Evolutionary conservation across 805 yeast genomes (phyloP), one percentile per base, ranked within the genome.

Genomic region (Metschnikowia gelsemii): DNA sequence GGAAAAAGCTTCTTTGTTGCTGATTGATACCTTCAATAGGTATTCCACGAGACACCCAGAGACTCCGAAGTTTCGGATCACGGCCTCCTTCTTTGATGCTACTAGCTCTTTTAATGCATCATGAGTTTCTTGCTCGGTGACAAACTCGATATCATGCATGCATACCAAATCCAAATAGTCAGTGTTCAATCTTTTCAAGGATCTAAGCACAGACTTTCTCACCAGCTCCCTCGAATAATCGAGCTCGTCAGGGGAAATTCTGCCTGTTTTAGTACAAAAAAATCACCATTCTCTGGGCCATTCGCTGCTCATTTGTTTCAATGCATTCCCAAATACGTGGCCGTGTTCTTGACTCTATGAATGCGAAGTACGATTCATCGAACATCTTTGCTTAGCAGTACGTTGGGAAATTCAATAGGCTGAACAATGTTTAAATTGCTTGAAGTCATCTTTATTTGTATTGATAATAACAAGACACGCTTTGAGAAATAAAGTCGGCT

Each of bases 61-160:
- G 27, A 88, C 64, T 8, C 98, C 97, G 46, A 90, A 73, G 50
- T 80, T 70, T 26, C 61, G 67, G 35, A 87, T 73, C 2, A 75
- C 27, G 0, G 95, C 95, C 49, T 78, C 79, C 4, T 70, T 51
- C 56, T 87, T 85, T 51, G 91, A 63, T 35, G 59, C 61, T 51
- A 67, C 74, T 50, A 88, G 67, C 50, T 80, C 82, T 20, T 59
- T 64, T 38, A 91, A 65, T 0, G 96, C 96, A 19, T 61, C 82
- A 12, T 77, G 53, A 3, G 82, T 76, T 17, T 76, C 75, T 1
- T 59, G 68, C 23, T 74, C 75, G 0, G 73, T 59, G 6, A 80
- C 84, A 62, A 90, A 91, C 59, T 90, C 98, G 35, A 89, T 78
- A 57, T 90, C 98, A 62, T 91, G 98, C 51, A 89, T 68, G 59